phyloP scores from a whole-genome alignment of 768 basidiomycete species.

The Lyophyllum semitale region DNA sequence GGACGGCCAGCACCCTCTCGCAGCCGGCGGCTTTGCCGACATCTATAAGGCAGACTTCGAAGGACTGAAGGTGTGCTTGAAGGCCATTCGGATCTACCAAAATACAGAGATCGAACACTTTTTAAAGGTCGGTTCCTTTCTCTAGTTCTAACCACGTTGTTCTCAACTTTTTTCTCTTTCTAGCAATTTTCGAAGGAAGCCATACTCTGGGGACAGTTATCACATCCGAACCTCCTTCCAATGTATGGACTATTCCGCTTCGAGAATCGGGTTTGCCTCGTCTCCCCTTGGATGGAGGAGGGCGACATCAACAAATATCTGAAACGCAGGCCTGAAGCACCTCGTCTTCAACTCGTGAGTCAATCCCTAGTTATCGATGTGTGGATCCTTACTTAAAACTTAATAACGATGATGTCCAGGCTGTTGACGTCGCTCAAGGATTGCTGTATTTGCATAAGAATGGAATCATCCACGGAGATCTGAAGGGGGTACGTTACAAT shows the following conservation, averaged over 20 bases:
- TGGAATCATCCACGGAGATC: not conserved
- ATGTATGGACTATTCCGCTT: not conserved
- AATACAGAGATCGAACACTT: no score
- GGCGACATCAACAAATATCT: not conserved
- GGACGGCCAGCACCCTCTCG: no score
- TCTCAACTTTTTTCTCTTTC: no score
- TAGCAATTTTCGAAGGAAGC: not conserved
- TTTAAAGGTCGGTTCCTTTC: no score
- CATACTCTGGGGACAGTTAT: not conserved
- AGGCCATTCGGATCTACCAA: no score
- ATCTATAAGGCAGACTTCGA: no score
- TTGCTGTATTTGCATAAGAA: not conserved
- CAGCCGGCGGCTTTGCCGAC: no score
- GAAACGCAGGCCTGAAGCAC: not conserved
- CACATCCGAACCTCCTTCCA: not conserved
- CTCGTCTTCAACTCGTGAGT: not conserved
- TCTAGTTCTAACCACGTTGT: no score
- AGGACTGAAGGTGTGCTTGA: no score
- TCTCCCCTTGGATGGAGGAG: not conserved
- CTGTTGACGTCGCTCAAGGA: not conserved
- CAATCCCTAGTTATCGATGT: not conserved
- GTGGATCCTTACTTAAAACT: not conserved
- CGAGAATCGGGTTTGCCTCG: not conserved
- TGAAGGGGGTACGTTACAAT: not conserved
- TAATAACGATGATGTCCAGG: not conserved